Percentiles rank a stretch among this genome's conserved stretches.
These are phyloP conservation scores for Limnomonas spitsbergensis DNA, from an alignment of 139 green algal genomes.

Conservation along the genomic window DNA sequence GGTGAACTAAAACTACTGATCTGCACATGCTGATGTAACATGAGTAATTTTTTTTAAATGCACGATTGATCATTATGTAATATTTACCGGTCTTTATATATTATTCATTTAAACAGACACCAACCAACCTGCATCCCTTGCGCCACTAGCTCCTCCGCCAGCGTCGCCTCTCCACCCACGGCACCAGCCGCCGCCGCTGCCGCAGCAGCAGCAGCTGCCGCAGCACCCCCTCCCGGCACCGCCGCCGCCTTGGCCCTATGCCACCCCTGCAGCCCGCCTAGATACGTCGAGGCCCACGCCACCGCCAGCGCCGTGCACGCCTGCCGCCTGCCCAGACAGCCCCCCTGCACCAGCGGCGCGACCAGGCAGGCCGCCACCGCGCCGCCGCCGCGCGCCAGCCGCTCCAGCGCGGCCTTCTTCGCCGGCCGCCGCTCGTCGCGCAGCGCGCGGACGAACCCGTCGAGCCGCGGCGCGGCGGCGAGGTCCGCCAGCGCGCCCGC, in stretches of 20 bases:
- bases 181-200: background rate
- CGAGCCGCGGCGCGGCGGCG: background rate
- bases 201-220: background rate
- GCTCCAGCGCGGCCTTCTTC: conserved; percentile 8
- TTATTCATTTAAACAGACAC: too few species aligned
- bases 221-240: background rate
- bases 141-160: background rate
- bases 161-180: background rate
- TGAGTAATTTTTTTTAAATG: too few species aligned
- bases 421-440: background rate
- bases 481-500: background rate
- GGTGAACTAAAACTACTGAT: too few species aligned
- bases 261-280: background rate
- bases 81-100: too few species aligned
- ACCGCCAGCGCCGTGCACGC: background rate
- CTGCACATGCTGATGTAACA: too few species aligned
- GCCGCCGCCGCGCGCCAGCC: background rate
- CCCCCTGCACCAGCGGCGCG: background rate
- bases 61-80: too few species aligned
- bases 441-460: background rate
- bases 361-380: background rate
- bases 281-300: background rate
- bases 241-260: background rate
- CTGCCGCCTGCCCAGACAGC: background rate
- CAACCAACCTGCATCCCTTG: background rate